phyloP scores from a whole-genome alignment of 345 rosid species.

The Sonneratia alba region DNA sequence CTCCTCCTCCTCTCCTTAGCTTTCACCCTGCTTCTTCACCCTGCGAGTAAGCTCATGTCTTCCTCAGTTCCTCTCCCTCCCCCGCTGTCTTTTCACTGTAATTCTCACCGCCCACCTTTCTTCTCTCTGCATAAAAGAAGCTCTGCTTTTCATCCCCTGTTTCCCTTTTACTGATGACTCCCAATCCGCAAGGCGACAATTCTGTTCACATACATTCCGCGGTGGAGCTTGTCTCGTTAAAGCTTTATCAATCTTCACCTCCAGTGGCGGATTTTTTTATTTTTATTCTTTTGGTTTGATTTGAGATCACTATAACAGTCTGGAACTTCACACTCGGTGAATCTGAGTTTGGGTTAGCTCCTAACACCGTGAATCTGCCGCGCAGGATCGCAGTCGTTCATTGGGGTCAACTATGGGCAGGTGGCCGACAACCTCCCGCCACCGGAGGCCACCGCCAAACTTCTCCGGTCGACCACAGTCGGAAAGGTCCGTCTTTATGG shows the following conservation, averaged over 20 bases:
- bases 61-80: neutral
- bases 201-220: no score
- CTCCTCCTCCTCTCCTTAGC: neutral
- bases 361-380: neutral
- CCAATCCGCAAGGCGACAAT: neutral
- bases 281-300: neutral
- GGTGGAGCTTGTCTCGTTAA: no score
- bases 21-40: neutral
- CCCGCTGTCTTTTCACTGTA: no score
- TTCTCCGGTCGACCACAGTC: constrained; percentile 25
- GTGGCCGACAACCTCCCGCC: constrained; percentile 26
- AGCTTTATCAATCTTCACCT: neutral
- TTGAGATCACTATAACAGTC: neutral
- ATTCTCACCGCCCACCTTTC: no score
- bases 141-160: neutral
- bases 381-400: constrained; percentile 21
- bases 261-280: neutral
- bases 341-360: neutral
- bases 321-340: neutral
- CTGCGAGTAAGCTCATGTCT: neutral
- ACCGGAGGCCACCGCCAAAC: constrained; percentile 24
- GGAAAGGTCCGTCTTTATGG: constrained; percentile 27
- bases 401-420: constrained; percentile 29
- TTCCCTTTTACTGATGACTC: neutral
- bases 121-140: neutral